Evolutionary conservation across 176 grass and related monocot species (phyloP).

Genomic region (Juncus effusus): DNA sequence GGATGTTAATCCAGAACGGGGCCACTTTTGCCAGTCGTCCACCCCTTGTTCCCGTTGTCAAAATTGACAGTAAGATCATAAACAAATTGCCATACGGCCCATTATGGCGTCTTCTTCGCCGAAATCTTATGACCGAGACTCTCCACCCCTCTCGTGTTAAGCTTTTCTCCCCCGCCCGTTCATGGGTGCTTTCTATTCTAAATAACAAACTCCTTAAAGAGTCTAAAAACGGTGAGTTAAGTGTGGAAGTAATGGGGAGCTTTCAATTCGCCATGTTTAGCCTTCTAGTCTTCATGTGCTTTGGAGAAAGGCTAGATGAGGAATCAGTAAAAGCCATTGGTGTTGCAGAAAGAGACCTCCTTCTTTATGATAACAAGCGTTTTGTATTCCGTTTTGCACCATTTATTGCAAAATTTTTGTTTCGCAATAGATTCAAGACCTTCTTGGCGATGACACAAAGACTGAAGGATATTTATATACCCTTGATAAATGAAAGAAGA

Average conservation of each 20-base stretch:
- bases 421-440: constrained; percentile 20
- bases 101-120: constrained; percentile 43
- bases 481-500: constrained; percentile 24
- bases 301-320: constrained; percentile 60
- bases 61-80: constrained; percentile 34
- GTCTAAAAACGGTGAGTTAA: too few relatives aligned
- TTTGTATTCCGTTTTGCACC: constrained; percentile 35
- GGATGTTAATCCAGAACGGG: constrained; percentile 27
- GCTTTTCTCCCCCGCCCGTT: constrained; percentile 35
- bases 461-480: constrained; percentile 34
- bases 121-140: constrained; percentile 50
- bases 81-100: constrained; percentile 36
- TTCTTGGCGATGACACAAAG: background rate
- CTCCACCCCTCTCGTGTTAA: constrained; percentile 36
- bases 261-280: constrained; percentile 57
- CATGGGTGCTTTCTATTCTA: constrained; percentile 29
- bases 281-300: constrained; percentile 67
- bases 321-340: constrained; percentile 34
- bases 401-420: constrained; percentile 30
- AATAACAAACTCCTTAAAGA: constrained; percentile 14
- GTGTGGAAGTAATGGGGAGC: constrained; percentile 11
- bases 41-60: background rate
- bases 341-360: constrained; percentile 6
- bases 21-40: constrained; percentile 37
- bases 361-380: constrained; percentile 28